These are phyloP conservation scores for Candida orba DNA, from an alignment of 805 yeast genomes.

Conservation along the genomic window DNA sequence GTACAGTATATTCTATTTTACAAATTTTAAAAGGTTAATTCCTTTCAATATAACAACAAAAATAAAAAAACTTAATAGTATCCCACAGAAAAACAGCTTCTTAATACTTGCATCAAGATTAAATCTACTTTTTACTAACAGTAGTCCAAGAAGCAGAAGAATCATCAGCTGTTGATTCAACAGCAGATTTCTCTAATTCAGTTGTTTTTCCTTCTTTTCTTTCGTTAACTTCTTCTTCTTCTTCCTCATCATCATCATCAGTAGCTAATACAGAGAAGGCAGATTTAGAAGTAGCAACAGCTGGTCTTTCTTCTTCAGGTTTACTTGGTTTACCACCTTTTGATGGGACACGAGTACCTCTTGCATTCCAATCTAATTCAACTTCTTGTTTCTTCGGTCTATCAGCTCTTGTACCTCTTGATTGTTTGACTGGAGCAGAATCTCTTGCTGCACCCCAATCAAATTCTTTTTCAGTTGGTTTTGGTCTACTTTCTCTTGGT, in stretches of 20 bases:
- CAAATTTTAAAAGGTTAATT: neutral
- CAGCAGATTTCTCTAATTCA: conserved; percentile 31
- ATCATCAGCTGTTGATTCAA: conserved; percentile 31
- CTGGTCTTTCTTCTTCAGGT: conserved; percentile 5
- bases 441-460: conserved; percentile 51
- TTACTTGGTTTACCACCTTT: conserved; percentile 8
- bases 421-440: conserved; percentile 23
- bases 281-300: conserved; percentile 32
- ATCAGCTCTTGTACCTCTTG: conserved; percentile 24
- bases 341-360: conserved; percentile 28
- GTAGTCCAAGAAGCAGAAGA: conserved; percentile 38
- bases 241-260: conserved; percentile 42
- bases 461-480: conserved; percentile 47
- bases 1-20: neutral
- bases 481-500: conserved; percentile 26
- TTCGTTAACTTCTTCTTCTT: conserved; percentile 9
- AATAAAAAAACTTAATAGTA: too few relatives aligned
- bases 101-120: too few relatives aligned
- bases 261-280: conserved; percentile 42
- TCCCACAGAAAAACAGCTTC: too few relatives aligned
- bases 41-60: too few relatives aligned
- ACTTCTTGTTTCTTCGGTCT: conserved; percentile 25
- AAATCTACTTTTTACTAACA: conserved; percentile 32
- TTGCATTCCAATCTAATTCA: conserved; percentile 41
- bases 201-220: conserved; percentile 19